phyloP scores from a whole-genome alignment of 2,329 filamentous ascomycete genomes.

The Xylariaceae sp. region DNA sequence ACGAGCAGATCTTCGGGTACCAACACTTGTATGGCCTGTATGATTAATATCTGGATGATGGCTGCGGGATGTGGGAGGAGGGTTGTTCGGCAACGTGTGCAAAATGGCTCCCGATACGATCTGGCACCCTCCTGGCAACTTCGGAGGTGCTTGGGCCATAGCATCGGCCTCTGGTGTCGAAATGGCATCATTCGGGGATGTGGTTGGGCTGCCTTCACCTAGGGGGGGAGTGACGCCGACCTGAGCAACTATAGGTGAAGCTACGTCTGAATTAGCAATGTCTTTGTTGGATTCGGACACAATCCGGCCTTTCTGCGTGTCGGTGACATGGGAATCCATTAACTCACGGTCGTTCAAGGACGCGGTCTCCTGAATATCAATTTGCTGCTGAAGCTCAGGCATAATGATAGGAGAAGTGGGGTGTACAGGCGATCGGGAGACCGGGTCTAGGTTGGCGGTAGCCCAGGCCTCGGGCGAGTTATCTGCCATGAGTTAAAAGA shows the following conservation, averaged over 20 bases:
- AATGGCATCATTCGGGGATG: constrained; percentile 26
- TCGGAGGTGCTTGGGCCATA: constrained; percentile 24
- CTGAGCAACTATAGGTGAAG: constrained; percentile 19
- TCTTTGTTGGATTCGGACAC: constrained; percentile 39
- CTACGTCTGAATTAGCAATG: constrained; percentile 20
- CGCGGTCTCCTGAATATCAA: constrained; percentile 48
- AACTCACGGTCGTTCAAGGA: constrained; percentile 22
- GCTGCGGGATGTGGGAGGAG: constrained; percentile 3
- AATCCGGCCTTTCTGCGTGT: too few species aligned
- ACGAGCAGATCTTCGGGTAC: too few species aligned
- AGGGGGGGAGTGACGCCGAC: constrained; percentile 16
- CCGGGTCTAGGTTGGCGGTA: constrained; percentile 49
- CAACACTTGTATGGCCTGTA: too few species aligned
- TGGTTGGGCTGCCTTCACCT: constrained; percentile 15
- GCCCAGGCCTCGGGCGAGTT: constrained; percentile 47
- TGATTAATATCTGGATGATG: too few species aligned
- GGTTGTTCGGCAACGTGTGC: constrained; percentile 4
- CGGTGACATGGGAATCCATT: too few species aligned
- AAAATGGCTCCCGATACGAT: constrained; percentile 7
- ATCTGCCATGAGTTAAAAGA: constrained; percentile 41
- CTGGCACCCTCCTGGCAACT: constrained; percentile 22
- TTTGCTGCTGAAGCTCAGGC: constrained; percentile 50
- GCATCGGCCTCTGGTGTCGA: constrained; percentile 27
- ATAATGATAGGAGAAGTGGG: constrained; percentile 45
- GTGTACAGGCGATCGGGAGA: constrained; percentile 48